Evolutionary conservation across 1,284 basidiomycete genomes (phyloP).

Genomic region (Irpex sp.): DNA sequence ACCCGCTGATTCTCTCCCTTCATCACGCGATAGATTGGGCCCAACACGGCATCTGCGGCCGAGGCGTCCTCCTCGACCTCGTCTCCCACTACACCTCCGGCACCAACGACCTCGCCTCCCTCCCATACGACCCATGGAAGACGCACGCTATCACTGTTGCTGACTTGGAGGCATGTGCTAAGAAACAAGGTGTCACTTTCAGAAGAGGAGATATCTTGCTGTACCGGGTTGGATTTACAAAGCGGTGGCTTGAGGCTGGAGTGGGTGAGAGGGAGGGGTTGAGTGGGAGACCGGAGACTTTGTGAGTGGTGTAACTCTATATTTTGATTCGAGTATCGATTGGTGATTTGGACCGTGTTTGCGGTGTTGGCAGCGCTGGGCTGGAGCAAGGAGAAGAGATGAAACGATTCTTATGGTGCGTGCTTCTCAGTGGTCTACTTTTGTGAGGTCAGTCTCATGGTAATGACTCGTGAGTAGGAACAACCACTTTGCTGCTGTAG

Average conservation of each 20-base stretch:
- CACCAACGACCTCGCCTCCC: slow-evolving; percentile 15
- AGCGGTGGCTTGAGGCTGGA: slow-evolving; percentile 46
- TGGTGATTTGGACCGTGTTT: background rate
- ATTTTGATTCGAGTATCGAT: background rate
- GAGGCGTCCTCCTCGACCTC: slow-evolving; percentile 69
- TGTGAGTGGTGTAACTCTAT: slow-evolving; percentile 33
- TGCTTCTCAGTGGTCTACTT: background rate
- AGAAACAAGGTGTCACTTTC: slow-evolving; percentile 53
- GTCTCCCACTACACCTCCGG: slow-evolving; percentile 50
- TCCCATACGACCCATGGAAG: slow-evolving; percentile 67
- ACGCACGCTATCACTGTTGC: slow-evolving; percentile 52
- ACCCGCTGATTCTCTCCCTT: too few species aligned
- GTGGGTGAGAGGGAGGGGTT: slow-evolving; percentile 48
- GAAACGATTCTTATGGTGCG: slow-evolving; percentile 65
- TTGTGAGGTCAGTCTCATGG: background rate
- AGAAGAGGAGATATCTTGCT: slow-evolving; percentile 58
- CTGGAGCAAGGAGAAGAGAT: slow-evolving; percentile 70
- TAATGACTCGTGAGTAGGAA: slow-evolving; percentile 42
- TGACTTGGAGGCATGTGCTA: slow-evolving; percentile 60
- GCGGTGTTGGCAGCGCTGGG: slow-evolving; percentile 43
- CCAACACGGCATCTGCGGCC: slow-evolving; percentile 69
- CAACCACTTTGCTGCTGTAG: slow-evolving; percentile 74
- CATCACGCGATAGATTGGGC: too few species aligned
- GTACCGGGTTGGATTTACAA: slow-evolving; percentile 60
- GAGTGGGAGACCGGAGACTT: slow-evolving; percentile 40